A percentile compares a stretch with the other conserved stretches of the same genome.
phyloP scores from a whole-genome alignment of 2,329 filamentous ascomycete genomes.

The Fusarium veterinarium region DNA sequence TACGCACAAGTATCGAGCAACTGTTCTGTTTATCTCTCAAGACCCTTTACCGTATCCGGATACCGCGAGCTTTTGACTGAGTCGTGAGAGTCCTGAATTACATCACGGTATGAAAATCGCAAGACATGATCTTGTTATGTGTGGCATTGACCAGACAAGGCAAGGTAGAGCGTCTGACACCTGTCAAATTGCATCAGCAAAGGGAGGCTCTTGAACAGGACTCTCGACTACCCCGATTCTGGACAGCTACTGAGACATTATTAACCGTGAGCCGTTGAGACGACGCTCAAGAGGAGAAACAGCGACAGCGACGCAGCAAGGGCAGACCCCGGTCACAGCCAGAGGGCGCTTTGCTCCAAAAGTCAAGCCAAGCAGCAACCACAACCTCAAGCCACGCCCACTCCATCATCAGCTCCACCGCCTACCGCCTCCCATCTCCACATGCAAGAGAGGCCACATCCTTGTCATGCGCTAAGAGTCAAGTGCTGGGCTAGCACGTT shows the following conservation, averaged over 20 bases:
- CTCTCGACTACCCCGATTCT: not conserved
- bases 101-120: conserved; percentile 23
- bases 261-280: conserved; percentile 19
- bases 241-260: conserved; percentile 27
- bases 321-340: conserved; percentile 15
- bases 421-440: conserved; percentile 30
- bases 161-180: conserved; percentile 3
- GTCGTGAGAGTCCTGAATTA: conserved; percentile 23
- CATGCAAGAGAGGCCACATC: conserved; percentile 27
- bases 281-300: not conserved
- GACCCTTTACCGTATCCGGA: conserved; percentile 32
- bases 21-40: conserved; percentile 36
- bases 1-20: conserved; percentile 26
- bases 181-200: not conserved
- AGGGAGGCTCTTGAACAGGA: conserved; percentile 7
- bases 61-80: conserved; percentile 13
- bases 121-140: conserved; percentile 8
- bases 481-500: conserved; percentile 15
- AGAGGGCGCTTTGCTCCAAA: conserved; percentile 23
- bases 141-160: conserved; percentile 1
- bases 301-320: conserved; percentile 8
- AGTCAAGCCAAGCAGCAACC: conserved; percentile 3
- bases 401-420: conserved; percentile 36
- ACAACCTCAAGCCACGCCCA: conserved; percentile 32
- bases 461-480: conserved; percentile 26